A percentile compares a stretch with the other conserved stretches of the same genome.
These are phyloP conservation scores for Tylopilus sp. DNA, from an alignment of 768 basidiomycete genomes.

Conservation along the genomic window DNA sequence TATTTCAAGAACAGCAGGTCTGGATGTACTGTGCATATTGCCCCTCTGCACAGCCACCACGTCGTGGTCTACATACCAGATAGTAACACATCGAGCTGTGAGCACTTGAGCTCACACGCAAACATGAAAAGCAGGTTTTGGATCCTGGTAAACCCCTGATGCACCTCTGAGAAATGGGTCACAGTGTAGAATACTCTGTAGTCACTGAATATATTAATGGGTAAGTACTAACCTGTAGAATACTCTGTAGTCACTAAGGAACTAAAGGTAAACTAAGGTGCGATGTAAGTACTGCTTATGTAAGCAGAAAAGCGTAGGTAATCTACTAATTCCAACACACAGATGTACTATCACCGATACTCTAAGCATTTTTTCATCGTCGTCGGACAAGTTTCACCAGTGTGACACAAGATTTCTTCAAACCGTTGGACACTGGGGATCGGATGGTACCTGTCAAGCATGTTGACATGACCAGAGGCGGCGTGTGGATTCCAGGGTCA, in stretches of 20 bases:
- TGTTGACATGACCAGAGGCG: slow-evolving; percentile 67
- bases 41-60: too few species aligned
- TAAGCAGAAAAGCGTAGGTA: too few species aligned
- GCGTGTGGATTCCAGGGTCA: slow-evolving; percentile 47
- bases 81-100: slow-evolving; percentile 70
- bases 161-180: slow-evolving; percentile 53
- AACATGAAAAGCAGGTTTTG: slow-evolving; percentile 40
- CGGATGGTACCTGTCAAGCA: slow-evolving; percentile 73
- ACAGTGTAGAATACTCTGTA: too few species aligned
- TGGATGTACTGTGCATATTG: slow-evolving; percentile 65
- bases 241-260: too few species aligned
- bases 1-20: slow-evolving; percentile 76
- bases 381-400: not conserved
- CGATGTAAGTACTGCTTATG: too few species aligned
- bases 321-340: too few species aligned
- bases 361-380: slow-evolving; percentile 43
- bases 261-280: too few species aligned
- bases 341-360: slow-evolving; percentile 86
- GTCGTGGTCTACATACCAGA: too few species aligned
- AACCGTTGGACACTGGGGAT: slow-evolving; percentile 75
- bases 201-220: too few species aligned
- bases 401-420: slow-evolving; percentile 69
- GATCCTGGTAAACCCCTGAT: slow-evolving; percentile 55
- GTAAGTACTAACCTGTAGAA: too few species aligned
- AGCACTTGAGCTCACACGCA: slow-evolving; percentile 55